Conservation (phyloP, 768 basidiomycete species). For the Hygrophorus pudorinus region DNA sequence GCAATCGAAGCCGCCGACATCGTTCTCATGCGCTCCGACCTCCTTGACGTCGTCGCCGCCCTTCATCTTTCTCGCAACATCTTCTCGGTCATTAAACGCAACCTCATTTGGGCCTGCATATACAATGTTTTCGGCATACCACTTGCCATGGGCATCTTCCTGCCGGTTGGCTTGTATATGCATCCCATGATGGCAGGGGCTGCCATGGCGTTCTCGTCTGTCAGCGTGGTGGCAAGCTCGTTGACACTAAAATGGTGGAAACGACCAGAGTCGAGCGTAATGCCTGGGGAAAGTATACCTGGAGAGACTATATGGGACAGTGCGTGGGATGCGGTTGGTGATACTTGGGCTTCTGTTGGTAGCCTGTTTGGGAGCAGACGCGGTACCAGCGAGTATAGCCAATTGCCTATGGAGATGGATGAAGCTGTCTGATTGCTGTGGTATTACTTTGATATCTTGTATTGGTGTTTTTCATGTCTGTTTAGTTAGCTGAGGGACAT, state of each 20-base stretch:
- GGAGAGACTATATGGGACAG: slow-evolving; percentile 41
- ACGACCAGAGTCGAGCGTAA: slow-evolving; percentile 56
- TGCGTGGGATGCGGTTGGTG: slow-evolving; percentile 28
- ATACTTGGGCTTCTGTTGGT: slow-evolving; percentile 29
- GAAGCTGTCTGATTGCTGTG: slow-evolving; percentile 9
- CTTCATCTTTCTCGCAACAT: slow-evolving; percentile 84
- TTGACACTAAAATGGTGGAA: slow-evolving; percentile 81
- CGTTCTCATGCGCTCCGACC: slow-evolving; percentile 93
- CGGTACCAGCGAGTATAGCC: slow-evolving; percentile 49
- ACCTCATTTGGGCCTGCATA: slow-evolving; percentile 92
- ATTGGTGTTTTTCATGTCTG: no score
- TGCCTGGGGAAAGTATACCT: slow-evolving; percentile 56
- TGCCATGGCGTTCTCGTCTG: slow-evolving; percentile 96
- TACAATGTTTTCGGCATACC: slow-evolving; percentile 94
- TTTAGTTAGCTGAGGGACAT: no score
- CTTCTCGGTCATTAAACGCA: slow-evolving; percentile 83
- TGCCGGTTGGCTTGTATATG: slow-evolving; percentile 86
- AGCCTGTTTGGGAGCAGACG: slow-evolving; percentile 30
- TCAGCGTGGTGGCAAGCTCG: slow-evolving; percentile 89
- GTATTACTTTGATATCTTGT: not conserved
- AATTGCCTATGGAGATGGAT: slow-evolving; percentile 62
- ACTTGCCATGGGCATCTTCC: slow-evolving; percentile 93
- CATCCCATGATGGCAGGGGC: slow-evolving; percentile 99
- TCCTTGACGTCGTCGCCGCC: slow-evolving; percentile 95
- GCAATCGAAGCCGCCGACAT: slow-evolving; percentile 98